Conservation (phyloP, 176 grass and related monocot genomes). For the Carex kokanica region DNA sequence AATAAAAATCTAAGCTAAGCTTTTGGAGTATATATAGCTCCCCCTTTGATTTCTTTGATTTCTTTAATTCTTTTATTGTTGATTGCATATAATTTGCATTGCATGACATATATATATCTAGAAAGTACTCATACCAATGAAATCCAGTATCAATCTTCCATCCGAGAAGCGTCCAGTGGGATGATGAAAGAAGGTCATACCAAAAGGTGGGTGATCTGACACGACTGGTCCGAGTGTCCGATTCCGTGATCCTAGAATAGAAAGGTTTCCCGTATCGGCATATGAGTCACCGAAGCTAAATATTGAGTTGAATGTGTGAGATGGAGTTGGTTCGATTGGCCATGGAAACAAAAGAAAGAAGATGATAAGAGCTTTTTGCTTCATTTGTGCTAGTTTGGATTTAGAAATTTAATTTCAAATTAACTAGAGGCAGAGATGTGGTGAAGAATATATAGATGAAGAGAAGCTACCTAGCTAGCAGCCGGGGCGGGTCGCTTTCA, state of each 20-base stretch:
- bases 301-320: conserved; percentile 57
- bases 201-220: conserved; percentile 29
- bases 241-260: neutral
- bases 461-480: no score
- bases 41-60: no score
- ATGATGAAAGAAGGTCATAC: conserved; percentile 39
- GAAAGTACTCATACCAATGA: conserved; percentile 30
- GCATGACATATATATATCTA: neutral
- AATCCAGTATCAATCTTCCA: conserved; percentile 55
- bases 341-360: neutral
- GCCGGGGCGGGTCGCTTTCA: no score
- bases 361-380: neutral
- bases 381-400: neutral
- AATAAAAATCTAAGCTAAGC: no score
- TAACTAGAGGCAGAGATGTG: neutral
- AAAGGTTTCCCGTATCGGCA: conserved; percentile 12
- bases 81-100: neutral
- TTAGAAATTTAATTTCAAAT: neutral
- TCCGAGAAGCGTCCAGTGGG: conserved; percentile 44
- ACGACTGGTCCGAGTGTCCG: neutral
- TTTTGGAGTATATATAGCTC: no score
- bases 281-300: conserved; percentile 72
- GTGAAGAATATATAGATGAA: no score
- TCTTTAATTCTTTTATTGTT: neutral
- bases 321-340: neutral